Conservation (phyloP, 2,329 filamentous ascomycete genomes). For the Lecanicillium sp. region DNA sequence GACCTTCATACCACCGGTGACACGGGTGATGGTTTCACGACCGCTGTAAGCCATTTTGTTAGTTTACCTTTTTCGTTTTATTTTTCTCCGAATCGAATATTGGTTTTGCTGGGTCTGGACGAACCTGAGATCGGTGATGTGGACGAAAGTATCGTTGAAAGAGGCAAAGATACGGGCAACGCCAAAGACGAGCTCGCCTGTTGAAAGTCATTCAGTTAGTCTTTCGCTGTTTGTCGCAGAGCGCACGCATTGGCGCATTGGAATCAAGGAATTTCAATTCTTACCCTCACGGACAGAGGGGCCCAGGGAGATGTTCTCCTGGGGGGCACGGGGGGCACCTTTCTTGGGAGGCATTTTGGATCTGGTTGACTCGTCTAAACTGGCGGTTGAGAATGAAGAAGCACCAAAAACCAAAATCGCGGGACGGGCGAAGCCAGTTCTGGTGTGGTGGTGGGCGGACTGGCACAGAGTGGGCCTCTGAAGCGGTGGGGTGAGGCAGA, state of each 20-base stretch:
- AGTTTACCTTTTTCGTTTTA: neutral
- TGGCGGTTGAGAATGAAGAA: constrained; percentile 12
- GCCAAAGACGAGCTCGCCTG: constrained; percentile 95
- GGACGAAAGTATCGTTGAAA: constrained; percentile 91
- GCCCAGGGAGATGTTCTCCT: constrained; percentile 98
- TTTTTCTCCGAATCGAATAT: neutral
- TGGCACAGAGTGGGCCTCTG: constrained; percentile 3
- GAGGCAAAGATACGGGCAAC: constrained; percentile 95
- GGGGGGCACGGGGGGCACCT: constrained; percentile 72
- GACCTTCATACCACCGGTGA: constrained; percentile 99
- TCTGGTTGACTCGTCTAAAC: constrained; percentile 7
- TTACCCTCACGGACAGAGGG: constrained; percentile 93
- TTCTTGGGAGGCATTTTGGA: constrained; percentile 72
- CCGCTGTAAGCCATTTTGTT: constrained; percentile 55
- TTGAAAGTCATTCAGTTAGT: constrained; percentile 10
- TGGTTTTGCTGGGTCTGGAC: constrained; percentile 26
- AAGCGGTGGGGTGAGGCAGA: constrained; percentile 31
- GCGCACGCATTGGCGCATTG: neutral
- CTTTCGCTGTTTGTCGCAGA: neutral
- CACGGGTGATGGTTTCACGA: constrained; percentile 99
- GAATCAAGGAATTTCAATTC: constrained; percentile 22
- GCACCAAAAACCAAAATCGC: constrained; percentile 15
- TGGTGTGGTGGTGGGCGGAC: constrained; percentile 15
- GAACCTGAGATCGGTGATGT: constrained; percentile 97
- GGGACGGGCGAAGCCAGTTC: constrained; percentile 13